phyloP scores from a whole-genome alignment of 2,329 filamentous ascomycete genomes.

The Apiospora aurea region DNA sequence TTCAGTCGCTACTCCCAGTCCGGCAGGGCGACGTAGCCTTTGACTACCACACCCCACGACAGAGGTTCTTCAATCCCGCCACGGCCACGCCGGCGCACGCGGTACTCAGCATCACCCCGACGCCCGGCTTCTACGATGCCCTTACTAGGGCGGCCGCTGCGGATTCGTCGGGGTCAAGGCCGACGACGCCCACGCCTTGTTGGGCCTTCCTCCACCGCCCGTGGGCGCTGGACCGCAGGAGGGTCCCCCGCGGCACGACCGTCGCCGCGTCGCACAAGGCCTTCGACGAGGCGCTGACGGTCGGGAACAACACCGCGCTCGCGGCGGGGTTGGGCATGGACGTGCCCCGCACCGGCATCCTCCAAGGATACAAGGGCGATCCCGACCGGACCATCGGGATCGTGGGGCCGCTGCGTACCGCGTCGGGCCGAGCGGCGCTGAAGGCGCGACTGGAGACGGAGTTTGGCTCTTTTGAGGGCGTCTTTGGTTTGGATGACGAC shows the following conservation, averaged over 20 bases:
- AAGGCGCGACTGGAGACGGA: conserved; percentile 11
- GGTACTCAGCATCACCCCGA: conserved; percentile 32
- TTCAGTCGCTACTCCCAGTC: conserved; percentile 26
- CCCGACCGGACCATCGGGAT: conserved; percentile 31
- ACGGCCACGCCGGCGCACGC: conserved; percentile 17
- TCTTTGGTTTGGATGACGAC: conserved; percentile 25
- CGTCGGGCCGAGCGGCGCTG: neutral
- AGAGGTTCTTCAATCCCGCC: conserved; percentile 22
- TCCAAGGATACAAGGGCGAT: conserved; percentile 32
- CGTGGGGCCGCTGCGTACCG: conserved; percentile 25
- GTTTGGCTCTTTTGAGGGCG: conserved; percentile 25
- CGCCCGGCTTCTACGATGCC: conserved; percentile 30
- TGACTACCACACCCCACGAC: conserved; percentile 29
- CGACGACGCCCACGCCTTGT: neutral
- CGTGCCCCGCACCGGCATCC: conserved; percentile 7
- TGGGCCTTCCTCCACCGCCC: conserved; percentile 31
- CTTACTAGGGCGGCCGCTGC: conserved; percentile 23
- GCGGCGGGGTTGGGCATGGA: conserved; percentile 27
- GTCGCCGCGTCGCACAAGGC: conserved; percentile 31
- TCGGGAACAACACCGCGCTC: conserved; percentile 31
- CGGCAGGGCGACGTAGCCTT: conserved; percentile 27
- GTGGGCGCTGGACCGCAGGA: conserved; percentile 30
- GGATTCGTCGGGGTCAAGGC: neutral
- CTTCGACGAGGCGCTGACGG: conserved; percentile 33
- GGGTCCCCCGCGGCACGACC: conserved; percentile 27